Conservation (phyloP, 805 yeast species). For the Lipomyces yamadae region DNA sequence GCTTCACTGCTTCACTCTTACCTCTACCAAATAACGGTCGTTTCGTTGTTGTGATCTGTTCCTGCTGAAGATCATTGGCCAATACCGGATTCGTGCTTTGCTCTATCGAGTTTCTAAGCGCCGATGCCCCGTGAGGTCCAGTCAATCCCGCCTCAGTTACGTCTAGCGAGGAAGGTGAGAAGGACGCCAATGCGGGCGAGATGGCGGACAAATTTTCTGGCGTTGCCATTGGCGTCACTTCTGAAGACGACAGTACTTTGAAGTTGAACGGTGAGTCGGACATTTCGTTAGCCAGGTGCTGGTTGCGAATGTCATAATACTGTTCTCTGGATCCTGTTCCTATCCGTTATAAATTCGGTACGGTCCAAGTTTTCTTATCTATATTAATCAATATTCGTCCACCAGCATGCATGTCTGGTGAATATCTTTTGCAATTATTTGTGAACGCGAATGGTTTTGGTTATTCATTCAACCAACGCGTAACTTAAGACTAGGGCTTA, state of each 20-base stretch:
- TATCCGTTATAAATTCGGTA: too few relatives aligned
- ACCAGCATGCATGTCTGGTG: too few relatives aligned
- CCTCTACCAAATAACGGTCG: conserved; percentile 24
- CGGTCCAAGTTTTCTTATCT: too few relatives aligned
- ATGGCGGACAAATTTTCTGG: conserved; percentile 25
- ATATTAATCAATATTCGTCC: too few relatives aligned
- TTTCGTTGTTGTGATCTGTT: background rate
- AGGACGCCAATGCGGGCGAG: conserved; percentile 26
- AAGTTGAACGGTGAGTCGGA: conserved; percentile 31
- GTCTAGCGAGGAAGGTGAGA: conserved; percentile 19
- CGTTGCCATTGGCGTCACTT: conserved; percentile 22
- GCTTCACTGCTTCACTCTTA: conserved; percentile 16
- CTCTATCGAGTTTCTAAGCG: conserved; percentile 6
- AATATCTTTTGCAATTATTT: too few relatives aligned
- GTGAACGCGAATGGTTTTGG: too few relatives aligned
- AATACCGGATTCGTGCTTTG: background rate
- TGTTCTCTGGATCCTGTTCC: background rate
- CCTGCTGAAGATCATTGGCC: background rate
- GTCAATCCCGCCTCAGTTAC: background rate
- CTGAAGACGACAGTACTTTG: conserved; percentile 26
- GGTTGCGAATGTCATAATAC: background rate
- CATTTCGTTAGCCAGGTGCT: conserved; percentile 5
- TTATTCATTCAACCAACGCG: too few relatives aligned
- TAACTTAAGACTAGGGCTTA: background rate
- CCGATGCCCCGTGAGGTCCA: background rate